Evolutionary conservation across 805 yeast genomes (phyloP).

Genomic region (Candida coquimbonensis): DNA sequence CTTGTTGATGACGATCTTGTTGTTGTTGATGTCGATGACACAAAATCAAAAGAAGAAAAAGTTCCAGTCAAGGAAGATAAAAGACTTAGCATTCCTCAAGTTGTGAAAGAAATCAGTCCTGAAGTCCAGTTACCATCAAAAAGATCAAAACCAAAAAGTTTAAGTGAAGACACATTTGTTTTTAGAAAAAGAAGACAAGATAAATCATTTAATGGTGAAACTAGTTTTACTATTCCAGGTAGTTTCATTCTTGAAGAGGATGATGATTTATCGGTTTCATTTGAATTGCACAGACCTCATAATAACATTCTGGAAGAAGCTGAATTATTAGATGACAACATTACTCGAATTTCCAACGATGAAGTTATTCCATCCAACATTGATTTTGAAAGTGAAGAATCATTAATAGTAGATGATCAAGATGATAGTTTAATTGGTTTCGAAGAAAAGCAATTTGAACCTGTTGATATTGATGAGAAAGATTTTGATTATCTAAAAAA

Average conservation of each 20-base stretch:
- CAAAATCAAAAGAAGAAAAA: slow-evolving; percentile 17
- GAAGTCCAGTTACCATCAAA: slow-evolving; percentile 3
- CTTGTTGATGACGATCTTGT: slow-evolving; percentile 60
- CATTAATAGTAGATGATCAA: slow-evolving; percentile 4
- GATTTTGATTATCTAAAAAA: slow-evolving; percentile 40
- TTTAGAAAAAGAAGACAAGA: slow-evolving; percentile 26
- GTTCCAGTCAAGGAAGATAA: neutral
- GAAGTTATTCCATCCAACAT: slow-evolving; percentile 5
- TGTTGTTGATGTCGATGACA: slow-evolving; percentile 44
- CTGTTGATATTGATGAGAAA: slow-evolving; percentile 40
- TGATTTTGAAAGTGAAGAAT: slow-evolving; percentile 13
- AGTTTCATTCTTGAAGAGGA: slow-evolving; percentile 18
- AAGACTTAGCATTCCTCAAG: slow-evolving; percentile 6
- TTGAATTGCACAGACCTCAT: slow-evolving; percentile 3
- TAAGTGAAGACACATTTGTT: slow-evolving; percentile 24
- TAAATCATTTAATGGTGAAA: slow-evolving; percentile 14
- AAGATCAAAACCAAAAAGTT: slow-evolving; percentile 9
- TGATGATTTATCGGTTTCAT: neutral
- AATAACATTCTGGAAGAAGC: slow-evolving; percentile 2
- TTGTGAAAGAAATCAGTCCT: neutral
- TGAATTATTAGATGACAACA: slow-evolving; percentile 1
- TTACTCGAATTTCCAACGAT: neutral
- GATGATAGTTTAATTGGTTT: slow-evolving; percentile 2
- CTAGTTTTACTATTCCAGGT: slow-evolving; percentile 21
- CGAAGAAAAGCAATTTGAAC: slow-evolving; percentile 62